Conservation (phyloP, 2,329 filamentous ascomycete species). For the Xylariaceae sp. region DNA sequence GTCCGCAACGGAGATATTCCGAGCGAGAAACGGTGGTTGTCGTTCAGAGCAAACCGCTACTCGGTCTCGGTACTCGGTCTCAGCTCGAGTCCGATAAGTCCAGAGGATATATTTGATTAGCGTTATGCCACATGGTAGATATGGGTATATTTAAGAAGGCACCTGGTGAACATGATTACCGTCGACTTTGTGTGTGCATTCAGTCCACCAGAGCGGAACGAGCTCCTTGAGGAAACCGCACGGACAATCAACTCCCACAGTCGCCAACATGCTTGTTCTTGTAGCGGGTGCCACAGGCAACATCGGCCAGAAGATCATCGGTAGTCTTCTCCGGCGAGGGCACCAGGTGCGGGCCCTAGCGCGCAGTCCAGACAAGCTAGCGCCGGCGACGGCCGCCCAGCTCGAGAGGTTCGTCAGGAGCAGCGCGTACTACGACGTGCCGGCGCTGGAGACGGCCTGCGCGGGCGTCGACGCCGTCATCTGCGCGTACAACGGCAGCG, state of each 20-base stretch:
- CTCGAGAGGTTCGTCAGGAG: slow-evolving; percentile 40
- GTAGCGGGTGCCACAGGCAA: slow-evolving; percentile 46
- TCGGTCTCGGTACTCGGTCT: no score
- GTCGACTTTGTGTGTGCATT: no score
- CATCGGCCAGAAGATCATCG: slow-evolving; percentile 41
- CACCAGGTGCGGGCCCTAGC: slow-evolving; percentile 45
- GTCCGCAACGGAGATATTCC: no score
- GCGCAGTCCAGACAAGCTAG: slow-evolving; percentile 40
- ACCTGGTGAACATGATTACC: no score
- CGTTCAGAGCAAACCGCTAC: no score
- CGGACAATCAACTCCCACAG: background rate
- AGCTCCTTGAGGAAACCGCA: no score
- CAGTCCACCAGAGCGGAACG: no score
- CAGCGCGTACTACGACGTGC: slow-evolving; percentile 36
- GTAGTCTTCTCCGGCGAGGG: slow-evolving; percentile 34
- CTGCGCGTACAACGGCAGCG: slow-evolving; percentile 36
- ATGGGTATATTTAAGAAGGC: no score
- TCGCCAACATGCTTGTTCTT: slow-evolving; percentile 41
- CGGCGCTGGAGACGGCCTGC: slow-evolving; percentile 41
- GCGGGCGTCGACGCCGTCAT: slow-evolving; percentile 45
- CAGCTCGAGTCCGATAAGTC: no score
- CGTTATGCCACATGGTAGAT: no score
- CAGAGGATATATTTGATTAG: no score
- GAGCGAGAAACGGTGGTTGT: no score
- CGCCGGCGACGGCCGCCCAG: slow-evolving; percentile 11